A percentile compares a stretch with the other conserved stretches of the same genome.
Conservation (phyloP, 345 rosid genomes). For the Eutrema yunnanense region DNA sequence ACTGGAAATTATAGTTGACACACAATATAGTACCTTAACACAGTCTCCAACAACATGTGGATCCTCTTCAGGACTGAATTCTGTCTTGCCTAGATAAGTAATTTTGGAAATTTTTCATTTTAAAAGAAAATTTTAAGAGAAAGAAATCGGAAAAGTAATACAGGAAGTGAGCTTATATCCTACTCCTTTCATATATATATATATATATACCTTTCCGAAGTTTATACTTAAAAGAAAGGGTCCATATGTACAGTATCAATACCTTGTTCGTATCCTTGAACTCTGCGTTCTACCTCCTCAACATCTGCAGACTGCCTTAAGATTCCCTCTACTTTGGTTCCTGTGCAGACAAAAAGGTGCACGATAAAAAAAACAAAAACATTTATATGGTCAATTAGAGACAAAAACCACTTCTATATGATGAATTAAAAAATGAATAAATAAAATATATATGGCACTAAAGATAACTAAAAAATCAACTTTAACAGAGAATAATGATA, state of each 20-base stretch:
- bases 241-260: constrained; percentile 8
- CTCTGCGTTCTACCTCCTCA: constrained; percentile 94
- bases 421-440: neutral
- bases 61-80: constrained; percentile 81
- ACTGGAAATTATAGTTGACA: constrained; percentile 11
- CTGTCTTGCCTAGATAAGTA: constrained; percentile 60
- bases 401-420: neutral
- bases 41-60: constrained; percentile 99
- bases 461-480: neutral
- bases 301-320: constrained; percentile 95
- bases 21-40: constrained; percentile 60
- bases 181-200: no score
- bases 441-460: neutral
- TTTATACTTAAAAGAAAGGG: constrained; percentile 1
- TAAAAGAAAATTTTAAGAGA: neutral
- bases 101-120: neutral
- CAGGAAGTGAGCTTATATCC: no score
- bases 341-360: constrained; percentile 32
- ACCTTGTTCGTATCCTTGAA: constrained; percentile 95
- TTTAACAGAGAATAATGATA: neutral
- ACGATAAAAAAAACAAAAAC: constrained; percentile 12
- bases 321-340: constrained; percentile 88
- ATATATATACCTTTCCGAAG: neutral
- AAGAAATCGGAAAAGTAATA: neutral
- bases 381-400: neutral